Base-by-base conservation (phyloP, 2,329 filamentous ascomycete genomes). In the Dactylellina drechsleri region DNA sequence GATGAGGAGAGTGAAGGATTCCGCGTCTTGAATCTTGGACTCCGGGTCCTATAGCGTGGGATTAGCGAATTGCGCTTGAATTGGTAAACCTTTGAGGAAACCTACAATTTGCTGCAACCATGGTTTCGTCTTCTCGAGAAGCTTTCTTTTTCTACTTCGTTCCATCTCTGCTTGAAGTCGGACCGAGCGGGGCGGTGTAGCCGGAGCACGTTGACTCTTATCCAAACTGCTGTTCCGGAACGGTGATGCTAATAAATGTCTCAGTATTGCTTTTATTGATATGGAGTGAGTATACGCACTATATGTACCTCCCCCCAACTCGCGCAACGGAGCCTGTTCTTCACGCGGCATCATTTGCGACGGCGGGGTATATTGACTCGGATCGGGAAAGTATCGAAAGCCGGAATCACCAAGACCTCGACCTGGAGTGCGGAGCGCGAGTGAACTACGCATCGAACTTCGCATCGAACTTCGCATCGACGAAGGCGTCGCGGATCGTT, bases 401-500 rank as follows among this genome's bases (percentile, higher is more conserved):
- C 15, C 40, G 12, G 70, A 47, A 2, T 66, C 64, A 12, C 18
- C 45, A 31, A 66, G 13, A 10, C 28, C 61, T 26, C 62, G 56
- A n/a, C 40, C 23, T 18, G 71, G 56, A 1, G 61, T 65, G 36
- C 60, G 50, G 2, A 58, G 59, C 10, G 31, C 31, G 16, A 23
- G 40, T 15, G 64, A 65, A 26, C 60, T 53, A 18, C 71, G 60
- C 31, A 68, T 26, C 52, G 71, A 75, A 5, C 31, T 36, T 10
- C 31, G 31, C 31, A 36, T 36, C 31, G 62, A 62, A 20, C 59
- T 57, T 13, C 70, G 59, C 28, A 67, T 20, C 36, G 71, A 75
- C 50, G 60, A 59, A 28, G 71, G 71, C 16, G 71, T 75, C 23
- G 64, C 23, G 15, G 71, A 68, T 36, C 71, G 65, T 47, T 75